Conservation (phyloP, 2,329 filamentous ascomycete genomes). For the Penicillium sp. region DNA sequence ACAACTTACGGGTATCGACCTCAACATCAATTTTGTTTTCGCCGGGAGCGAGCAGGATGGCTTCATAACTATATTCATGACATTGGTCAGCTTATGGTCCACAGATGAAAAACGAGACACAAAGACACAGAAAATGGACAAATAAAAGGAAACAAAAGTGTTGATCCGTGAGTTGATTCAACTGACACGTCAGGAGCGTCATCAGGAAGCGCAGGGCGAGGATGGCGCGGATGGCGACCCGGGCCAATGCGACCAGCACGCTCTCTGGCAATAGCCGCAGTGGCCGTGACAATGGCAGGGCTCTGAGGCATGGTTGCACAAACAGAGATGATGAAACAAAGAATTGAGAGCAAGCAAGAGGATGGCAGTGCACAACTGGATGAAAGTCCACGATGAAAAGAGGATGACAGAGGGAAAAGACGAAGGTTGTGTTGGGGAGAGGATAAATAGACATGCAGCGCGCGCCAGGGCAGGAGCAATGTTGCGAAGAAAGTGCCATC, state of each 20-base stretch:
- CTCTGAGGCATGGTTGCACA: background rate
- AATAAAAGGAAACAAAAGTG: background rate
- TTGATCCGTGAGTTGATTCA: background rate
- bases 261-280: conserved; percentile 15
- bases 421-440: background rate
- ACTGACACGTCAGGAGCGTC: conserved; percentile 22
- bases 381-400: background rate
- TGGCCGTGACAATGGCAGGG: conserved; percentile 4
- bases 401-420: background rate
- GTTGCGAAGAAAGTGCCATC: background rate
- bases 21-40: conserved; percentile 93
- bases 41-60: conserved; percentile 80
- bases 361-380: background rate
- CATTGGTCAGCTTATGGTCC: conserved; percentile 2
- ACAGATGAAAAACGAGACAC: background rate
- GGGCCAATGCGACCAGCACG: conserved; percentile 12
- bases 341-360: background rate
- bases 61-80: conserved; percentile 69
- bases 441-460: background rate
- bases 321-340: background rate
- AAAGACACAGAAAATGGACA: background rate
- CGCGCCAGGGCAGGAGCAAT: background rate
- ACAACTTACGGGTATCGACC: conserved; percentile 77
- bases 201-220: conserved; percentile 3
- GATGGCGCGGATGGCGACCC: background rate